Conservation (phyloP, 2,329 filamentous ascomycete genomes). For the Alternaria sp. region DNA sequence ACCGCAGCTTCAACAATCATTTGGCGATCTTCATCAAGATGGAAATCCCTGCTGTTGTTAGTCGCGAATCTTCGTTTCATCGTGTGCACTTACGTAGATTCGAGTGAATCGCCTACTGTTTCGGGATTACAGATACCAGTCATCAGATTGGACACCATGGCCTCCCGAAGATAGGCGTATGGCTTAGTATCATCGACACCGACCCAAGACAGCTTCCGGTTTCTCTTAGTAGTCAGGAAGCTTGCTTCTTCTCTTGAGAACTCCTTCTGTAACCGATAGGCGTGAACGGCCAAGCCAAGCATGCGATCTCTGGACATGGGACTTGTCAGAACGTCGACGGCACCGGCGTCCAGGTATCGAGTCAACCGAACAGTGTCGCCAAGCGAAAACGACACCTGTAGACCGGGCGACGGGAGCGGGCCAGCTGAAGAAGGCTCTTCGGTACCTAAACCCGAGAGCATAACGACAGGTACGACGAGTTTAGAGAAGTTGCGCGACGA, state of each 20-base stretch:
- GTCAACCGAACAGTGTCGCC: conserved; percentile 66
- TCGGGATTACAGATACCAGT: conserved; percentile 82
- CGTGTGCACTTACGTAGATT: conserved; percentile 61
- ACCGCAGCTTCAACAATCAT: conserved; percentile 73
- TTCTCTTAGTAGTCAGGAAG: conserved; percentile 75
- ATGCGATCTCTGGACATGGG: conserved; percentile 79
- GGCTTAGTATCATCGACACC: conserved; percentile 85
- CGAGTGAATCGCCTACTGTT: conserved; percentile 69
- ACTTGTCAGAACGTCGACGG: conserved; percentile 83
- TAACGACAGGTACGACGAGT: conserved; percentile 53
- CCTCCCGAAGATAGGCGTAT: conserved; percentile 88
- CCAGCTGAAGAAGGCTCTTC: conserved; percentile 38
- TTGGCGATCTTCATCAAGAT: conserved; percentile 72
- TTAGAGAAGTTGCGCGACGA: conserved; percentile 52
- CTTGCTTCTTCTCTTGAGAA: conserved; percentile 76
- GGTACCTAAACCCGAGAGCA: conserved; percentile 50
- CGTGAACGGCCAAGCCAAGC: conserved; percentile 80
- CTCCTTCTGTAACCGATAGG: conserved; percentile 82
- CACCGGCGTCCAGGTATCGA: conserved; percentile 84
- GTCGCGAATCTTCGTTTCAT: conserved; percentile 9
- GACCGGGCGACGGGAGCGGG: conserved; percentile 43
- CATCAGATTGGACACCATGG: conserved; percentile 93
- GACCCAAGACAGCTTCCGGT: conserved; percentile 90
- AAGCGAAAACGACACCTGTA: conserved; percentile 50
- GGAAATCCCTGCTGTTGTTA: conserved; percentile 64